Conservation (phyloP, 768 basidiomycete genomes). For the Mycena epipterygia region DNA sequence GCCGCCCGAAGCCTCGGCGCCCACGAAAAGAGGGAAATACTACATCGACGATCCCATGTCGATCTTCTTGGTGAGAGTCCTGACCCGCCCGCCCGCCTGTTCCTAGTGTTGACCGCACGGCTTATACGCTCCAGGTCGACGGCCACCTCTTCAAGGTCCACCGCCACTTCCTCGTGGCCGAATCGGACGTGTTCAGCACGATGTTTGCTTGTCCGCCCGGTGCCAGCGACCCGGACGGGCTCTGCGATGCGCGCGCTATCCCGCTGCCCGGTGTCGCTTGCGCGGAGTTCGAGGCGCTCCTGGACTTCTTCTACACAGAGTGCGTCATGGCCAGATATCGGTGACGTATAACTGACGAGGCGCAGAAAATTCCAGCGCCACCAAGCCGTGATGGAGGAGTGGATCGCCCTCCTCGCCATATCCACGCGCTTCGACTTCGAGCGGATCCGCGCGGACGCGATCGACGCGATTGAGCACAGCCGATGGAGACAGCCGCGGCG, state of each 20-base stretch:
- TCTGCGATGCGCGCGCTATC: slow-evolving; percentile 50
- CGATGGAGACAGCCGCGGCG: neutral
- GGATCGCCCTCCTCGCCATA: slow-evolving; percentile 57
- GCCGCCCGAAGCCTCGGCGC: neutral
- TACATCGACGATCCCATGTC: slow-evolving; percentile 39
- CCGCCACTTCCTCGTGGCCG: slow-evolving; percentile 52
- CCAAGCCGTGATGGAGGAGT: slow-evolving; percentile 39
- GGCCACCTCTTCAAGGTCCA: slow-evolving; percentile 56
- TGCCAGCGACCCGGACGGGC: slow-evolving; percentile 45
- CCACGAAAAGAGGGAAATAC: slow-evolving; percentile 27
- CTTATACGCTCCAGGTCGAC: slow-evolving; percentile 53
- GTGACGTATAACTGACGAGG: neutral
- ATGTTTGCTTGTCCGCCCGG: slow-evolving; percentile 51
- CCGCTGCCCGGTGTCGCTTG: slow-evolving; percentile 47
- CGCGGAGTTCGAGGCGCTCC: slow-evolving; percentile 53
- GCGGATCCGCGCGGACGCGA: slow-evolving; percentile 49
- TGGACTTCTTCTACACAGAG: slow-evolving; percentile 57
- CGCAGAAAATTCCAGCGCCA: slow-evolving; percentile 29
- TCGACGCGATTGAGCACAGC: slow-evolving; percentile 43
- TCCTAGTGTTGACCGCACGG: neutral
- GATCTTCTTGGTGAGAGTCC: slow-evolving; percentile 38
- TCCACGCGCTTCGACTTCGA: slow-evolving; percentile 55
- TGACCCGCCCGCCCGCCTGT: too few species aligned
- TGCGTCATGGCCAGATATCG: slow-evolving; percentile 32
- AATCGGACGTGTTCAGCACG: slow-evolving; percentile 53